phyloP scores from a whole-genome alignment of 1,139 yeast species.

The Taphrina deformans region DNA sequence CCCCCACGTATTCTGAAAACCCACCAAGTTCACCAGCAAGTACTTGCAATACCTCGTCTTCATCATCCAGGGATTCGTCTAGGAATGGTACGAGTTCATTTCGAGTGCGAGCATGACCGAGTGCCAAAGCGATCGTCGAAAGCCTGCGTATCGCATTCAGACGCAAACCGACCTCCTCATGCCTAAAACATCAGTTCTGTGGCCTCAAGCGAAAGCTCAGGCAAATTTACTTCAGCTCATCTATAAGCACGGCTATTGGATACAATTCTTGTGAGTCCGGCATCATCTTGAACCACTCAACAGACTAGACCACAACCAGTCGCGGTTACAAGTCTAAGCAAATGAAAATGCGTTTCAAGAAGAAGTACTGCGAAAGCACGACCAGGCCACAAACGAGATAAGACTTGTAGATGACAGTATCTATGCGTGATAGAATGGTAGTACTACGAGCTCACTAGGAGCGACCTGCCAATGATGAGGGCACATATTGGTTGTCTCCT shows the following conservation, averaged over 20 bases:
- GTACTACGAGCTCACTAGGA: too few relatives aligned
- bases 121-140: conserved; percentile 90
- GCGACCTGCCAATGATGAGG: neutral
- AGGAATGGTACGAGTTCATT: conserved; percentile 86
- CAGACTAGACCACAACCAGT: neutral
- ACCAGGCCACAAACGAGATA: too few relatives aligned
- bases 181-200: conserved; percentile 44
- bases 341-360: too few relatives aligned
- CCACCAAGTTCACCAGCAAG: conserved; percentile 87
- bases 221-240: conserved; percentile 65
- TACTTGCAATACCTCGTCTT: conserved; percentile 94
- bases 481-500: neutral
- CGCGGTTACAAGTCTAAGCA: neutral
- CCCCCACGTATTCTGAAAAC: conserved; percentile 86
- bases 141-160: conserved; percentile 93
- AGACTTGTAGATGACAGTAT: neutral
- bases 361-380: too few relatives aligned
- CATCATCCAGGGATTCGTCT: conserved; percentile 94
- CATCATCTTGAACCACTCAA: neutral
- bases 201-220: conserved; percentile 2
- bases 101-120: conserved; percentile 92
- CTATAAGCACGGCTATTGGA: conserved; percentile 94
- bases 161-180: conserved; percentile 90
- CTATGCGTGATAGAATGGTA: neutral
- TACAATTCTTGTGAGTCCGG: conserved; percentile 57